These are phyloP conservation scores for Boletus tylopilopsis DNA, from an alignment of 768 basidiomycete genomes.

Conservation along the genomic window DNA sequence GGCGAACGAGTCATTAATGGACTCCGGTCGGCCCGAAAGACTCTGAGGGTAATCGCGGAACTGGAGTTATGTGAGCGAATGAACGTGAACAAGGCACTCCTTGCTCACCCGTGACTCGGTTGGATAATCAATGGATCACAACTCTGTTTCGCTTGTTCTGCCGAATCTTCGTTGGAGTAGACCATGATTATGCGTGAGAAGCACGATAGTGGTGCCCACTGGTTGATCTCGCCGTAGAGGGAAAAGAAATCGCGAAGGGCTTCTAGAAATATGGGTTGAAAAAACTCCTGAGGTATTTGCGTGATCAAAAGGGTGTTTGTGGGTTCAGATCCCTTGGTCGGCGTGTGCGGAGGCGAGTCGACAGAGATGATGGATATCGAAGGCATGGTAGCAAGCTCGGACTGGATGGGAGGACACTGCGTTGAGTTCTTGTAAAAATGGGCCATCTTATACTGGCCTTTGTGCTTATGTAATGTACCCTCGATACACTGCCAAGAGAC, in stretches of 20 bases:
- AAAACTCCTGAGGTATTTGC: constrained; percentile 71
- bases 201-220: constrained; percentile 84
- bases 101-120: constrained; percentile 48
- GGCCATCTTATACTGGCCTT: constrained; percentile 4
- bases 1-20: constrained; percentile 44
- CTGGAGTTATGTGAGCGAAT: constrained; percentile 32
- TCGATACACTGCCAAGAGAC: not conserved
- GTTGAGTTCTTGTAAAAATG: not conserved
- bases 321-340: constrained; percentile 8
- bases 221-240: constrained; percentile 75
- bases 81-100: constrained; percentile 4
- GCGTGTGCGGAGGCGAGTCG: not conserved
- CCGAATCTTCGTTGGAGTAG: constrained; percentile 59
- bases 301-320: constrained; percentile 90
- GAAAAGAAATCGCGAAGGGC: constrained; percentile 71
- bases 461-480: constrained; percentile 20
- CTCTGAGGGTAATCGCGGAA: constrained; percentile 50
- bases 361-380: constrained; percentile 29
- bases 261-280: constrained; percentile 63
- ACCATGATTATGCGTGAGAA: constrained; percentile 85
- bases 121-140: constrained; percentile 65
- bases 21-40: constrained; percentile 72
- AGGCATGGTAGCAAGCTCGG: constrained; percentile 14
- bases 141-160: constrained; percentile 60
- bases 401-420: too few relatives aligned